phyloP scores from a whole-genome alignment of 768 basidiomycete genomes.

The Phanerochaete sordida region DNA sequence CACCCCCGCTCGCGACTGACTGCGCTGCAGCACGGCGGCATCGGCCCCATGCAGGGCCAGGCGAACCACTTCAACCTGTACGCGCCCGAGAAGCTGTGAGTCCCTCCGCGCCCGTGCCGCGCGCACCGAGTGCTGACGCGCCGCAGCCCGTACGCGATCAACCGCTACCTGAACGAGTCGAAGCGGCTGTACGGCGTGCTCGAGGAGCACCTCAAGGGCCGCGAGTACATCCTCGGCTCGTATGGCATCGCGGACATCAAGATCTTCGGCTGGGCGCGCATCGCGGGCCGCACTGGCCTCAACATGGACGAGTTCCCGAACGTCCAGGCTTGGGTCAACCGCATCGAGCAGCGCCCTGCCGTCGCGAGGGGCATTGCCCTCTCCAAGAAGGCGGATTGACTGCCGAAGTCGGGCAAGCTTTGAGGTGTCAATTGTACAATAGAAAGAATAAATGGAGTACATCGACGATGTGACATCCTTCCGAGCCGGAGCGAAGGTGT shows the following conservation, averaged over 20 bases:
- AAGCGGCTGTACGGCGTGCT: conserved; percentile 79
- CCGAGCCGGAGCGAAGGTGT: too few relatives aligned
- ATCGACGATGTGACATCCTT: too few relatives aligned
- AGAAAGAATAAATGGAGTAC: too few relatives aligned
- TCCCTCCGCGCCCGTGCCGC: neutral
- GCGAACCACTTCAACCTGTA: conserved; percentile 18
- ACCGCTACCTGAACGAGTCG: conserved; percentile 76
- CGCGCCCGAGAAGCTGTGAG: conserved; percentile 12
- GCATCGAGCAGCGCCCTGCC: conserved; percentile 3
- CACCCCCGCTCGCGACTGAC: neutral
- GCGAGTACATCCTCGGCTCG: conserved; percentile 78
- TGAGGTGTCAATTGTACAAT: neutral
- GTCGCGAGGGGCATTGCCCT: neutral
- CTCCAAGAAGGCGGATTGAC: neutral
- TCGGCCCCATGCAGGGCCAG: conserved; percentile 90
- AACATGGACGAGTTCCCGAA: conserved; percentile 60
- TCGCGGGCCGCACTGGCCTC: conserved; percentile 43
- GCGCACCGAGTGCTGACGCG: too few relatives aligned
- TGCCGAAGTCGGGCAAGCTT: neutral
- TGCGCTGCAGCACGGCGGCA: conserved; percentile 59
- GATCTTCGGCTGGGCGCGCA: conserved; percentile 53
- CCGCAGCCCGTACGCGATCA: conserved; percentile 50
- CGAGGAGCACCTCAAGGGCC: conserved; percentile 61
- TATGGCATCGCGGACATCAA: conserved; percentile 75
- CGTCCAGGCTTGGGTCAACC: conserved; percentile 39